Evolutionary conservation across 805 yeast species (phyloP).

Genomic region (Candida nitratophila): DNA sequence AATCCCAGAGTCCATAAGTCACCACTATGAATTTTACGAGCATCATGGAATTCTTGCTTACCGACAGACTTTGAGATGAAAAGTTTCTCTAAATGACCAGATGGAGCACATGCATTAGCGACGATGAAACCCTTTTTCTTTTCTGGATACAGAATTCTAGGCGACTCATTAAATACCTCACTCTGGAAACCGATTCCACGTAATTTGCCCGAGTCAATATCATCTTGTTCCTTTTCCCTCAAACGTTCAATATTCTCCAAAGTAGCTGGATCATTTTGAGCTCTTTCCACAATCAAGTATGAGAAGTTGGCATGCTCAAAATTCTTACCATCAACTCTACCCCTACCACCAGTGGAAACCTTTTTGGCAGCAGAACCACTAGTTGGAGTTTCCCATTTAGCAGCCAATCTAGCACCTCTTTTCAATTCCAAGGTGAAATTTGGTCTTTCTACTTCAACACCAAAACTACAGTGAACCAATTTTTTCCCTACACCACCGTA

Average conservation of each 20-base stretch:
- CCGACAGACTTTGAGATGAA: constrained; percentile 73
- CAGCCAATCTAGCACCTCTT: constrained; percentile 68
- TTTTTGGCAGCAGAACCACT: constrained; percentile 49
- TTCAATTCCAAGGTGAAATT: constrained; percentile 75
- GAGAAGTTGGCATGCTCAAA: constrained; percentile 67
- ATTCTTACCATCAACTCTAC: constrained; percentile 66
- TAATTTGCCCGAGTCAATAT: constrained; percentile 8
- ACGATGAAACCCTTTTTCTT: constrained; percentile 79
- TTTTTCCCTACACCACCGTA: constrained; percentile 47
- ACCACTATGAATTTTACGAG: constrained; percentile 76
- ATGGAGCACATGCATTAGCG: constrained; percentile 70
- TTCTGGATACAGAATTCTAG: constrained; percentile 69
- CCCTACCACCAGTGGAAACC: constrained; percentile 55
- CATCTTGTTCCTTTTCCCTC: constrained; percentile 20
- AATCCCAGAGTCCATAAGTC: constrained; percentile 81
- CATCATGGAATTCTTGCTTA: constrained; percentile 77
- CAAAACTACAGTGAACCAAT: constrained; percentile 69
- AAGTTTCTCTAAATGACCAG: constrained; percentile 84
- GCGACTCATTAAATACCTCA: constrained; percentile 40
- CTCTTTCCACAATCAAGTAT: constrained; percentile 65
- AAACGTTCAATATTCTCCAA: constrained; percentile 34
- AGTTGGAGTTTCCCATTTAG: constrained; percentile 58
- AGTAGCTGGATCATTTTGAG: constrained; percentile 34
- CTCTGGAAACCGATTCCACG: constrained; percentile 23
- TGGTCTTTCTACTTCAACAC: constrained; percentile 70